Base-by-base conservation (phyloP, 1,284 basidiomycete species). In the Spongiforma sp. region DNA sequence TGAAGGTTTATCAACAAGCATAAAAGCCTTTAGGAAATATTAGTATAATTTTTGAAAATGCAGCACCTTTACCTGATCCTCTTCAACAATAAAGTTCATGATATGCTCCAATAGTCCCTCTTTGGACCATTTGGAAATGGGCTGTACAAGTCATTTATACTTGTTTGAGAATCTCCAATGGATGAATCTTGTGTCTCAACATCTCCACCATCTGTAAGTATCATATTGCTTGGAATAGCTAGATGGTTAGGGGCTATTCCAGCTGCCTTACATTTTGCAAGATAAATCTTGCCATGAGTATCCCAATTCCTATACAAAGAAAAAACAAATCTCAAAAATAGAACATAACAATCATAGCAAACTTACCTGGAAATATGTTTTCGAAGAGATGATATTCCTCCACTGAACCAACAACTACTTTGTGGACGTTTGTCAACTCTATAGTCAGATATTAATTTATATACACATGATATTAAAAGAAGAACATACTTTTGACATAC, bases 241-340 rank as follows among this genome's bases (percentile, higher is more conserved):
- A 48, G 43, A 26, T 48, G 43, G 24, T 48, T 48, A 24, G 43
- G 43, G 24, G 26, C 43, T 48, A 48, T 48, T 10, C 26, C 26
- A 26, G 24, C 43, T 48, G 43, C 43, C 43, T 48, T 48, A 48
- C 24, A 48, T 48, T 48, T 48, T n/a, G 43, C 43, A 48, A 48
- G 43, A 48, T 48, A 48, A 48, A 48, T 48, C 43, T 48, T 48
- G n/a, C 43, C 43, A 48, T 48, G 43, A 48, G 43, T 48, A 48
- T 48, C 43, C 24, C n/a, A 48, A 48, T 48, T 48, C 26, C 43
- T 48, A 24, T 48, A 15, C 26, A 15, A 48, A 48, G 26, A 24
- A 48, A 48, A 48, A 24, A 10, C 26, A 48, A 48, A 48, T 48
- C n/a, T 48, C n/a, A n/a, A n/a, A n/a, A 48, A 24, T 12, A 48